phyloP scores from a whole-genome alignment of 2,329 filamentous ascomycete species.

The Massarina eburnea region DNA sequence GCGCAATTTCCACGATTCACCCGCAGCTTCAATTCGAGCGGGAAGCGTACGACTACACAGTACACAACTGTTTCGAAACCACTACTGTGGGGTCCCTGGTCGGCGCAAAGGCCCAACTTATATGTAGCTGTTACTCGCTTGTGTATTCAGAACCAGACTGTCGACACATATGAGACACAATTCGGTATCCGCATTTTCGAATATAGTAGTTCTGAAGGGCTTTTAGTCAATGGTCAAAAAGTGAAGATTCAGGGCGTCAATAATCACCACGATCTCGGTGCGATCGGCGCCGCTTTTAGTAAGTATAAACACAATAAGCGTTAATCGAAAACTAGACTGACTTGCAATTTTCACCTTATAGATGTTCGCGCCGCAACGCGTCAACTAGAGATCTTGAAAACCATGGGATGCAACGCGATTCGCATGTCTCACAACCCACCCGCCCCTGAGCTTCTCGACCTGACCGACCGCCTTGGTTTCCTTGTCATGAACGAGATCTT shows the following conservation, averaged over 20 bases:
- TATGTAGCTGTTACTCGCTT: conserved; percentile 52
- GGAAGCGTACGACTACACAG: conserved; percentile 37
- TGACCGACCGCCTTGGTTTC: conserved; percentile 54
- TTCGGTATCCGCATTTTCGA: conserved; percentile 54
- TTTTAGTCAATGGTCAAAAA: conserved; percentile 51
- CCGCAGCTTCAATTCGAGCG: conserved; percentile 34
- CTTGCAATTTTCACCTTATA: too few relatives aligned
- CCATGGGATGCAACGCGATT: conserved; percentile 55
- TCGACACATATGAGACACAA: conserved; percentile 53
- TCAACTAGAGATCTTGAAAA: conserved; percentile 53
- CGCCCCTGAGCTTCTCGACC: conserved; percentile 52
- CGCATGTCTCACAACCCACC: conserved; percentile 59
- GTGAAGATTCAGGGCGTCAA: conserved; percentile 52
- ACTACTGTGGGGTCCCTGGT: conserved; percentile 52
- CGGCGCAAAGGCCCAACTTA: conserved; percentile 50
- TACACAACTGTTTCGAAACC: conserved; percentile 46
- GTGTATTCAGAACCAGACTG: conserved; percentile 13
- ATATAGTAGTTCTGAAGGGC: conserved; percentile 45
- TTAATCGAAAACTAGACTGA: too few relatives aligned
- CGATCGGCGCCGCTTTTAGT: conserved; percentile 55
- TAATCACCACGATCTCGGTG: conserved; percentile 56
- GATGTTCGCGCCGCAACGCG: conserved; percentile 51
- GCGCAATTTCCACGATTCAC: conserved; percentile 36
- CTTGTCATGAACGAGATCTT: conserved; percentile 49
- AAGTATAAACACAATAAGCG: too few relatives aligned